Evolutionary conservation across 345 rosid genomes (phyloP).

Genomic region (Salix viminalis): DNA sequence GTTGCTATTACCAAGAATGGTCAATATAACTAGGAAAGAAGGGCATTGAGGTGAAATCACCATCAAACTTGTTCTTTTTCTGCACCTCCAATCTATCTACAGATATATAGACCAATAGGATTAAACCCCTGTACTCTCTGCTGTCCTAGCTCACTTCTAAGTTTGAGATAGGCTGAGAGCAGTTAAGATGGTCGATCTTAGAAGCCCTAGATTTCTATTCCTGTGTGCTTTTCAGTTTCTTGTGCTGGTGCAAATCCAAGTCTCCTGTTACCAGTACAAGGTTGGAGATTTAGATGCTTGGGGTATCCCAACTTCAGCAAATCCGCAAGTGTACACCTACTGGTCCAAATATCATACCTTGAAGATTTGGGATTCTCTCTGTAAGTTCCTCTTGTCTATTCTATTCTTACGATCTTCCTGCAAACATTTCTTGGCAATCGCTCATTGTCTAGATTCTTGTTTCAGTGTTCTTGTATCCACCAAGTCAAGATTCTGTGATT

Average conservation of each 20-base stretch:
- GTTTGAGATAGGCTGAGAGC: background rate
- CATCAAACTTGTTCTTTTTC: slow-evolving; percentile 4
- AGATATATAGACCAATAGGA: slow-evolving; percentile 7
- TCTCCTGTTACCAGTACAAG: slow-evolving; percentile 45
- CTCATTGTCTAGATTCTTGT: background rate
- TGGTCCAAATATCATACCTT: slow-evolving; percentile 68
- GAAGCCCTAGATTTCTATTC: slow-evolving; percentile 6
- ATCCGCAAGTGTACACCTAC: slow-evolving; percentile 55
- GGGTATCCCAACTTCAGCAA: slow-evolving; percentile 68
- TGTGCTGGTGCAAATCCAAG: slow-evolving; percentile 41
- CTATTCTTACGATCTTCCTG: background rate
- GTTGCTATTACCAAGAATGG: background rate
- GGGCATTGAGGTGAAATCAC: slow-evolving; percentile 14
- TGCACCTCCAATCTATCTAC: background rate
- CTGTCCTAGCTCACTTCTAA: background rate
- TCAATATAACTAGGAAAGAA: background rate
- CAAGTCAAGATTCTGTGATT: slow-evolving; percentile 89
- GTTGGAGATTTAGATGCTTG: slow-evolving; percentile 86
- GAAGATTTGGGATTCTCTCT: slow-evolving; percentile 75
- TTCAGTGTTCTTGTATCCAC: slow-evolving; percentile 94
- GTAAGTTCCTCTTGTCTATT: slow-evolving; percentile 10
- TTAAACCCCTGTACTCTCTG: background rate
- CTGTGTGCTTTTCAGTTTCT: slow-evolving; percentile 38
- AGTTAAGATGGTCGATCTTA: slow-evolving; percentile 24
- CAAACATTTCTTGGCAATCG: background rate